phyloP scores from a whole-genome alignment of 1,284 basidiomycete species.

The Fistulinella cinereoalba region DNA sequence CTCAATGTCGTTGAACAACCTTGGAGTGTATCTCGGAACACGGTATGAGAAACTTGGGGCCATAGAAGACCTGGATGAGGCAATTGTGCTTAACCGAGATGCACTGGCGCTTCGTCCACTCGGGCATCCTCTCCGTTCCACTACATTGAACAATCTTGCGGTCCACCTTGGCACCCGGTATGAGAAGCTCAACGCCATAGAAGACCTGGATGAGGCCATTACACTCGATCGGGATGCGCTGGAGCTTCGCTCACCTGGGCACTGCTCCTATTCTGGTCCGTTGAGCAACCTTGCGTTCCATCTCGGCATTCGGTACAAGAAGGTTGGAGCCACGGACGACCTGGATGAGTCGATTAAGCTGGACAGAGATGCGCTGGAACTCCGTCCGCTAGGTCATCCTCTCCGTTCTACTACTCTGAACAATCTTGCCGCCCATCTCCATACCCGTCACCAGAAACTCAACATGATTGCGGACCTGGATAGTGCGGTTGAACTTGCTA shows the following conservation, averaged over 20 bases:
- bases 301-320: background rate
- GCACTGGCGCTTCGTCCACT: background rate
- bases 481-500: too few relatives aligned
- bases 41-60: background rate
- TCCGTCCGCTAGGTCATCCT: background rate
- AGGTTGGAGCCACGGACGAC: background rate
- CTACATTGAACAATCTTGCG: conserved; percentile 1
- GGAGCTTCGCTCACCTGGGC: background rate
- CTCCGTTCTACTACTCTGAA: background rate
- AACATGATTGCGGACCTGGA: too few relatives aligned
- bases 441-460: background rate
- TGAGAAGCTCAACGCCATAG: background rate
- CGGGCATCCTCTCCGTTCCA: background rate
- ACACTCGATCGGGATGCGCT: background rate
- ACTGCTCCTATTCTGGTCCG: background rate
- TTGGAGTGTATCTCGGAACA: background rate
- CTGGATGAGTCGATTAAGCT: background rate
- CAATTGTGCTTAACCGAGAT: background rate
- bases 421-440: background rate
- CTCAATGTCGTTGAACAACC: background rate
- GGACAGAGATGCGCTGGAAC: background rate
- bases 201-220: conserved; percentile 2
- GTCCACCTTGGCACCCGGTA: background rate
- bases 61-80: conserved; percentile 1
- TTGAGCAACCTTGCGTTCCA: background rate